Evolutionary conservation across 1,284 basidiomycete genomes (phyloP).

Genomic region (Veloboletus limbatus): DNA sequence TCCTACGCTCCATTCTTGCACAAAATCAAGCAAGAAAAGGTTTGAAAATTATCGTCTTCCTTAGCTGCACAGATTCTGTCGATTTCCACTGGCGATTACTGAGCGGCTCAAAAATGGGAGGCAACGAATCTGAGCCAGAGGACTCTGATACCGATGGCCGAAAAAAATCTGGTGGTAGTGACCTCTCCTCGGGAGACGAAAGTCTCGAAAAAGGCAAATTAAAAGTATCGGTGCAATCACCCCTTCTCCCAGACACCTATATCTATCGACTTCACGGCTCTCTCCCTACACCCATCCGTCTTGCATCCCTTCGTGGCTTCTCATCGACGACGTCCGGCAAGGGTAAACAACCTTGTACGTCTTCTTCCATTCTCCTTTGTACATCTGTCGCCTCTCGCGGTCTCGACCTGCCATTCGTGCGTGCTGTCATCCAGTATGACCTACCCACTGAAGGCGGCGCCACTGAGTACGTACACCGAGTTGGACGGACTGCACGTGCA

Average conservation of each 20-base stretch:
- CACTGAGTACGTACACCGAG: constrained; percentile 96
- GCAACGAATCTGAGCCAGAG: constrained; percentile 31
- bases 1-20: constrained; percentile 75
- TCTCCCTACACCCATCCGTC: constrained; percentile 78
- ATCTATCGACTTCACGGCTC: constrained; percentile 96
- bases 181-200: constrained; percentile 25
- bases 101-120: constrained; percentile 74
- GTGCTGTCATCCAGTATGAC: constrained; percentile 94
- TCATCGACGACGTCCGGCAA: constrained; percentile 46
- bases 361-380: constrained; percentile 80
- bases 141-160: constrained; percentile 30
- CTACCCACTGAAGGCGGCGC: constrained; percentile 96
- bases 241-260: constrained; percentile 78
- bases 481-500: constrained; percentile 95
- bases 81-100: constrained; percentile 96
- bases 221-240: constrained; percentile 58
- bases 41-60: constrained; percentile 87
- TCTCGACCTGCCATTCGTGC: constrained; percentile 94
- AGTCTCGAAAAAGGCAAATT: constrained; percentile 31
- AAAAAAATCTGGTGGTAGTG: constrained; percentile 33
- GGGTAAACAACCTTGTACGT: constrained; percentile 29
- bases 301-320: constrained; percentile 82
- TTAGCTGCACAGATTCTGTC: constrained; percentile 96
- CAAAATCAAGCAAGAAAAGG: constrained; percentile 50
- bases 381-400: constrained; percentile 98